phyloP scores from a whole-genome alignment of 2,329 filamentous ascomycete genomes.

The Cytospora piceae region DNA sequence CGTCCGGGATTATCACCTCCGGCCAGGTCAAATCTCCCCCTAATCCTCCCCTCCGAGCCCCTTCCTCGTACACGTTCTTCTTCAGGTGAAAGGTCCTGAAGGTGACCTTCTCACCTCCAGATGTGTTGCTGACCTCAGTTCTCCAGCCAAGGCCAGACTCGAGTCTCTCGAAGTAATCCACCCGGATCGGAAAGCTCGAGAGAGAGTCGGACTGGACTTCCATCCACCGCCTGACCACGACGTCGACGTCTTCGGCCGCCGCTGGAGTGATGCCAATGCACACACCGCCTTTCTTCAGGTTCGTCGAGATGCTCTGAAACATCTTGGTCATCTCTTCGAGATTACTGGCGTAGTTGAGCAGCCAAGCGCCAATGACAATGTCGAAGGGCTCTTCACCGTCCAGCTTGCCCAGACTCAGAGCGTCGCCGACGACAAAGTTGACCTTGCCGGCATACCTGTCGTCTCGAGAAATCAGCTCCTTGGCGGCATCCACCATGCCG shows the following conservation, averaged over 20 bases:
- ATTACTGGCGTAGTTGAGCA: conserved; percentile 43
- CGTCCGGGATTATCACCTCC: conserved; percentile 33
- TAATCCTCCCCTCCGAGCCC: conserved; percentile 38
- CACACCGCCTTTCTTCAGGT: conserved; percentile 41
- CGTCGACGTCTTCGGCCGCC: conserved; percentile 25
- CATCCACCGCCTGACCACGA: conserved; percentile 11
- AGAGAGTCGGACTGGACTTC: conserved; percentile 5
- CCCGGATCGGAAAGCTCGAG: conserved; percentile 5
- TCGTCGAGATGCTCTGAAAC: conserved; percentile 41
- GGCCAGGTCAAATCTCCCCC: conserved; percentile 35
- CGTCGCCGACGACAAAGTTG: conserved; percentile 35
- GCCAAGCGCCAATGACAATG: conserved; percentile 42
- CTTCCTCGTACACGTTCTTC: conserved; percentile 37
- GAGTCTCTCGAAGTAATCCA: conserved; percentile 25
- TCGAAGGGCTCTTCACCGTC: conserved; percentile 39
- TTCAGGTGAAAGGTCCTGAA: conserved; percentile 38
- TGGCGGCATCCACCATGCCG: conserved; percentile 40
- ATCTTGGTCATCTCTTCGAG: conserved; percentile 38
- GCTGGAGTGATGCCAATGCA: conserved; percentile 39
- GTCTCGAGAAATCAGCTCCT: conserved; percentile 18
- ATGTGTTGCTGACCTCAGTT: conserved; percentile 16
- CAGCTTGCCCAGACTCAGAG: conserved; percentile 33
- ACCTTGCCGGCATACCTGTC: conserved; percentile 20
- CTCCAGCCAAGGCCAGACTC: conserved; percentile 27
- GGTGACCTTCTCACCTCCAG: conserved; percentile 31